Evolutionary conservation across 2,329 filamentous ascomycete species (phyloP), one percentile per base, ranked within the genome.

Genomic region (Colletotrichum australisinense): DNA sequence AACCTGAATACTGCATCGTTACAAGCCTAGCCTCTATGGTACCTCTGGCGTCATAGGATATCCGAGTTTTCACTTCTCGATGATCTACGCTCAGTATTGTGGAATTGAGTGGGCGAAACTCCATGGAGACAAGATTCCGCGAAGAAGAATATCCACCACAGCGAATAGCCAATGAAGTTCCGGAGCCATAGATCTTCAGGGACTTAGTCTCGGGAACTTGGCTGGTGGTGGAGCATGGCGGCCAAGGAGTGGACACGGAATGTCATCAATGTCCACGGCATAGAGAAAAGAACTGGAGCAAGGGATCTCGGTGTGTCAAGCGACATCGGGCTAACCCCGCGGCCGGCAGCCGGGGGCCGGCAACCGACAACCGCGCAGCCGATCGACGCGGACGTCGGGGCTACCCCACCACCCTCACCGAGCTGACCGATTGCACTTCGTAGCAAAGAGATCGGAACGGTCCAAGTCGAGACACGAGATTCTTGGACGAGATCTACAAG

Each of bases 321-420:
- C 71, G 71, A 70, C 69, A 70, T 73, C 71, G 67, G 71, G 71
- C 67, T 30, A 52, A 60, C 67, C 71, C 67, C 71, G 56, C 71
- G 66, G 24, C 60, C 70, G 70, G 67, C 67, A 65, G 16, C 56
- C 70, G 70, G 67, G 60, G 56, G 11, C 60, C 70, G 70, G 32
- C 22, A 46, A 38, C 70, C 71, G 71, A 73, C 42, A 73, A 67
- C 71, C 71, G 71, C 67, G 19, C 52, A 65, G 71, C 71, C 71
- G 67, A 71, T 70, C 55, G 55, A 62, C 52, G 58, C 67, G 71
- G 71, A 66, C 71, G 67, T 73, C 71, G 71, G 71, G 59, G 26
- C 16, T 11, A 38, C 71, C 71, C 71, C 71, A 70, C 71, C 35
- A 64, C 28, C 26, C 49, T 52, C 67, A 73, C 71, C 71, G 71